A percentile compares a stretch with the other conserved stretches of the same genome.
phyloP scores from a whole-genome alignment of 768 basidiomycete genomes.

The Trametopsis cervina region DNA sequence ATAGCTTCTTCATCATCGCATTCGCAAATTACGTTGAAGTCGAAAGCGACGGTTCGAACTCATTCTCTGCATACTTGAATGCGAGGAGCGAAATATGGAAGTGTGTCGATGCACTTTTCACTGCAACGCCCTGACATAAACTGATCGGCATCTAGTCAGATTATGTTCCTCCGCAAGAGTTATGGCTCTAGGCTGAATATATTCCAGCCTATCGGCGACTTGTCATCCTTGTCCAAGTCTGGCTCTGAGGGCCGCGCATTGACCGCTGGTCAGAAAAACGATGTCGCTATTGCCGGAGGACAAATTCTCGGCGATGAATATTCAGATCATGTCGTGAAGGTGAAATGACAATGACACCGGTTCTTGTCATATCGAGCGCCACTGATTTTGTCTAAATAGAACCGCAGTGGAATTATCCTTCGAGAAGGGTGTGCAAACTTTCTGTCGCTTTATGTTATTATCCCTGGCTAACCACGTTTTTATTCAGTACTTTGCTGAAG shows the following conservation, averaged over 20 bases:
- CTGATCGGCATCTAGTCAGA: slow-evolving; percentile 48
- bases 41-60: slow-evolving; percentile 51
- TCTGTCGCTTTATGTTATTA: slow-evolving; percentile 4
- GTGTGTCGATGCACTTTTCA: slow-evolving; percentile 30
- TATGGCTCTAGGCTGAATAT: slow-evolving; percentile 77
- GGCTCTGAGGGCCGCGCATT: slow-evolving; percentile 50
- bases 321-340: slow-evolving; percentile 89
- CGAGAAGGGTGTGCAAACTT: slow-evolving; percentile 72
- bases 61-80: slow-evolving; percentile 86
- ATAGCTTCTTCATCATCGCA: slow-evolving; percentile 88
- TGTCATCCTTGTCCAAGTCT: slow-evolving; percentile 73
- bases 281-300: slow-evolving; percentile 70
- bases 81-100: slow-evolving; percentile 89
- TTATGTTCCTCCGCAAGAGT: slow-evolving; percentile 76
- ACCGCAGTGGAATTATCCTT: slow-evolving; percentile 90
- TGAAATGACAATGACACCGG: too few relatives aligned
- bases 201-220: slow-evolving; percentile 88
- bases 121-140: slow-evolving; percentile 20
- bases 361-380: background rate
- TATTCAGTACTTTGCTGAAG: slow-evolving; percentile 71
- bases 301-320: slow-evolving; percentile 93
- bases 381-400: slow-evolving; percentile 34
- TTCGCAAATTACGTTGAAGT: slow-evolving; percentile 84
- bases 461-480: slow-evolving; percentile 3
- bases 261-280: slow-evolving; percentile 64